These are phyloP conservation scores for Phlegmacium glaucopus DNA, from an alignment of 768 basidiomycete genomes.

Conservation along the genomic window DNA sequence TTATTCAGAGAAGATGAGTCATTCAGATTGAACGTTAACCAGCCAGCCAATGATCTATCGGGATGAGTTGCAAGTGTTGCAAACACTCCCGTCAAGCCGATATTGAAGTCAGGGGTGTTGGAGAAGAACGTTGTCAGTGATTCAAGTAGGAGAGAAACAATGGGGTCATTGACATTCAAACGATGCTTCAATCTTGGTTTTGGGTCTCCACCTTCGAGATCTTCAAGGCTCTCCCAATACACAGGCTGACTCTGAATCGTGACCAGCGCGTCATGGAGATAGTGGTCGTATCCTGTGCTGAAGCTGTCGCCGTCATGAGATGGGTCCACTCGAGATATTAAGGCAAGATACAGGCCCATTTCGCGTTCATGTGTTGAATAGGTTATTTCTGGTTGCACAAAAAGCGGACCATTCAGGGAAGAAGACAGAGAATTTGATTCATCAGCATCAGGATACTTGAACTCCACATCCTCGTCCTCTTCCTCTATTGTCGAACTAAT, in stretches of 20 bases:
- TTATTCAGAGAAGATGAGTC: conserved; percentile 25
- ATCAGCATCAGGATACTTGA: conserved; percentile 39
- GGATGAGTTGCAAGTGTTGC: conserved; percentile 83
- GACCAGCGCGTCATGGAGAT: conserved; percentile 70
- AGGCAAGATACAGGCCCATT: conserved; percentile 73
- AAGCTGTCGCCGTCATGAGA: conserved; percentile 67
- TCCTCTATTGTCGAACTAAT: conserved; percentile 27
- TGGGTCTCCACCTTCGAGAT: conserved; percentile 31
- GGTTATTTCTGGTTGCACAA: conserved; percentile 67
- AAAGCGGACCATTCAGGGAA: conserved; percentile 30
- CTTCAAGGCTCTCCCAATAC: conserved; percentile 45
- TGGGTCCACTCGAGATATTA: conserved; percentile 77
- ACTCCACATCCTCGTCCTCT: conserved; percentile 51
- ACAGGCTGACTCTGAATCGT: conserved; percentile 65
- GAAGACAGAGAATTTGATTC: conserved; percentile 13
- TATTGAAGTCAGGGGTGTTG: conserved; percentile 83
- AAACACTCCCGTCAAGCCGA: conserved; percentile 81
- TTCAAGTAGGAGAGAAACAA: conserved; percentile 69
- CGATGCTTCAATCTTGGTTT: conserved; percentile 55
- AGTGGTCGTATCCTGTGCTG: conserved; percentile 84
- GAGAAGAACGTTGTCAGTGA: conserved; percentile 76
- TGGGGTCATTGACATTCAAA: conserved; percentile 74
- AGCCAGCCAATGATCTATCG: conserved; percentile 81
- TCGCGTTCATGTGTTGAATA: conserved; percentile 82
- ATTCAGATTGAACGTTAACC: conserved; percentile 69